Conservation (phyloP, 2,329 filamentous ascomycete species). For the Allantophomopsis cytisporea region DNA sequence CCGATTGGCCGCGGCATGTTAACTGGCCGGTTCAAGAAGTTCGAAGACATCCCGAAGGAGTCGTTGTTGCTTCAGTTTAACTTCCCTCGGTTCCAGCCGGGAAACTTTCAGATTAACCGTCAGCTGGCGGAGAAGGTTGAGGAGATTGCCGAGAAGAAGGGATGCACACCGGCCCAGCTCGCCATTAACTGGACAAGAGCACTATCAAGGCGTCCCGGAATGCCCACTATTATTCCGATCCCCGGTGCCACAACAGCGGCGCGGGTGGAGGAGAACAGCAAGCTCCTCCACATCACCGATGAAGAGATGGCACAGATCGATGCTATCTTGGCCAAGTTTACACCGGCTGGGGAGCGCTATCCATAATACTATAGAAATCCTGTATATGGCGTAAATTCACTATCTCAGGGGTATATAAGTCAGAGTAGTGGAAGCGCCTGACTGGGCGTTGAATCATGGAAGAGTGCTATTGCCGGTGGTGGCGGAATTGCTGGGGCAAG, state of each 20-base stretch:
- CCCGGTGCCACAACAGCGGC: slow-evolving; percentile 14
- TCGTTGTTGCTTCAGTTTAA: slow-evolving; percentile 20
- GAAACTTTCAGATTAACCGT: slow-evolving; percentile 36
- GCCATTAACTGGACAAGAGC: slow-evolving; percentile 42
- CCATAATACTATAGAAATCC: too few relatives aligned
- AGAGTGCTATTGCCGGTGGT: too few relatives aligned
- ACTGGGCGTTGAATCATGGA: too few relatives aligned
- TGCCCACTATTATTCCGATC: slow-evolving; percentile 15
- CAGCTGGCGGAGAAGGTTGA: slow-evolving; percentile 27
- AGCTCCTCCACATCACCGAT: slow-evolving; percentile 12
- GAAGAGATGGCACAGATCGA: slow-evolving; percentile 18
- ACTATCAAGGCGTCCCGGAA: too few relatives aligned
- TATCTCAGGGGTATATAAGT: too few relatives aligned
- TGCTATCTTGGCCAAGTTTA: slow-evolving; percentile 8
- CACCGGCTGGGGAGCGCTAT: slow-evolving; percentile 5
- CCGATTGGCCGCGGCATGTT: slow-evolving; percentile 31
- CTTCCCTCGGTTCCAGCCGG: slow-evolving; percentile 25
- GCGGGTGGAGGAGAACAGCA: slow-evolving; percentile 18
- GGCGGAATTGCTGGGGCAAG: too few relatives aligned
- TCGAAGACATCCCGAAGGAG: slow-evolving; percentile 3
- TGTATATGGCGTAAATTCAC: too few relatives aligned
- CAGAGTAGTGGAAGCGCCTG: too few relatives aligned
- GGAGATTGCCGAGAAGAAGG: slow-evolving; percentile 27
- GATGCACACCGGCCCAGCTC: slow-evolving; percentile 33
- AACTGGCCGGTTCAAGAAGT: slow-evolving; percentile 18